A percentile compares a stretch with the other conserved stretches of the same genome.
These are phyloP conservation scores for Arthrobotrys sinensis DNA, from an alignment of 2,329 filamentous ascomycete species.

Conservation along the genomic window DNA sequence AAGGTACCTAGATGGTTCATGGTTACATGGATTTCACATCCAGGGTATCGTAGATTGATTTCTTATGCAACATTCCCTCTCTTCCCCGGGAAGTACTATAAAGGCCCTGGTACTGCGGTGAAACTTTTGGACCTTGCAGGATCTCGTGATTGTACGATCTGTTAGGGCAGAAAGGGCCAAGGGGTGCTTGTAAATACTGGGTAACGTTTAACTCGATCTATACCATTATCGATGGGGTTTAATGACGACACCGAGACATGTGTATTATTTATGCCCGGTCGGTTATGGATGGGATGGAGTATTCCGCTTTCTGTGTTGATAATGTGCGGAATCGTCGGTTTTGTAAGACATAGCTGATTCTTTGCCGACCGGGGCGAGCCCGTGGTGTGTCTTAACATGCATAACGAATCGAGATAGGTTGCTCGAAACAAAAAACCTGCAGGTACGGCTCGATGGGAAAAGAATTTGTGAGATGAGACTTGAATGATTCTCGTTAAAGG, in stretches of 20 bases:
- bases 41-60: not conserved
- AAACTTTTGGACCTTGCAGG: conserved; percentile 3
- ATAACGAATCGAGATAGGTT: conserved; percentile 4
- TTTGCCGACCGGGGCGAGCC: conserved; percentile 14
- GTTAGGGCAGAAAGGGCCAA: no score
- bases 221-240: not conserved
- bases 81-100: no score
- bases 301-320: not conserved
- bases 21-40: not conserved
- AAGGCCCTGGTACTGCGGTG: not conserved
- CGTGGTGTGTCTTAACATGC: conserved; percentile 8
- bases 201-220: not conserved
- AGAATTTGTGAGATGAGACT: not conserved
- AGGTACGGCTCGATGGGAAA: conserved; percentile 21
- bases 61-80: conserved; percentile 9
- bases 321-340: not conserved
- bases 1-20: not conserved
- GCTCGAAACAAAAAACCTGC: not conserved
- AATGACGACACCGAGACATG: conserved; percentile 17
- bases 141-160: conserved; percentile 7
- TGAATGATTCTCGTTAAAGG: not conserved
- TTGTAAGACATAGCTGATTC: not conserved
- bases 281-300: not conserved
- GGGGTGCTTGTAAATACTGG: not conserved
- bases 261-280: not conserved